Evolutionary conservation across 495 filamentous ascomycete genomes (phyloP), one percentile per base, ranked within the genome.

Genomic region (Xylaria telfairii): DNA sequence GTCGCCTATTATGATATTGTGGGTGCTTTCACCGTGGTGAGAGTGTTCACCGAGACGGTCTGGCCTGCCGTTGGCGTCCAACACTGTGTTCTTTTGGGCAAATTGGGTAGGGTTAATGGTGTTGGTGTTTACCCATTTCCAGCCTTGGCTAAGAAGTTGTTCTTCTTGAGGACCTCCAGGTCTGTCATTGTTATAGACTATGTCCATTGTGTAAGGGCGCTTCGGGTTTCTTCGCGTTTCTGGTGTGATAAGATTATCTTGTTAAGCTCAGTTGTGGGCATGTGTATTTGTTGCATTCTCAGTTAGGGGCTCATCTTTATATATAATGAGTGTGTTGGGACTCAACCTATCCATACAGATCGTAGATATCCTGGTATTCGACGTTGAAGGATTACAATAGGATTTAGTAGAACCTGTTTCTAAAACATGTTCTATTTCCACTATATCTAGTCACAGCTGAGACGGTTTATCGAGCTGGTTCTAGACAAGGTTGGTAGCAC

Each of bases 11-110:
- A 60, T 32, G 17, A 60, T 4, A 26, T 1, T 2, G n/a, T 68
- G 66, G 3, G 66, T 37, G 53, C 66, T 68, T 19, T 30, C 41
- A 2, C 66, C 53, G 34, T 68, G 66, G 39, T 68, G 66, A 8
- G 39, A 68, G 32, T 68, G 66, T 12, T 28, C 8, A 0, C 17
- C 15, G 4, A 68, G 66, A 2, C 54, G 66, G 21, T 68, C 66
- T 0, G 66, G 66, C 30, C 59, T 34, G n/a, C 59, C 59, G 19
- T 39, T 6, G 21, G 0, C 1, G 26, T n/a, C 21, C 0, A 19
- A 2, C 3, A 44, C 24, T 28, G 41, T 17, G 15, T 49, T 3
- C 4, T 3, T 0, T 0, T 19, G 12, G 10, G 13, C 13, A 15
- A 21, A 3, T 10, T 37, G 32, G 15, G 67, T 69, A n/a, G 54